Base-by-base conservation (phyloP, 2,329 filamentous ascomycete species). In the Helotiales sp. region DNA sequence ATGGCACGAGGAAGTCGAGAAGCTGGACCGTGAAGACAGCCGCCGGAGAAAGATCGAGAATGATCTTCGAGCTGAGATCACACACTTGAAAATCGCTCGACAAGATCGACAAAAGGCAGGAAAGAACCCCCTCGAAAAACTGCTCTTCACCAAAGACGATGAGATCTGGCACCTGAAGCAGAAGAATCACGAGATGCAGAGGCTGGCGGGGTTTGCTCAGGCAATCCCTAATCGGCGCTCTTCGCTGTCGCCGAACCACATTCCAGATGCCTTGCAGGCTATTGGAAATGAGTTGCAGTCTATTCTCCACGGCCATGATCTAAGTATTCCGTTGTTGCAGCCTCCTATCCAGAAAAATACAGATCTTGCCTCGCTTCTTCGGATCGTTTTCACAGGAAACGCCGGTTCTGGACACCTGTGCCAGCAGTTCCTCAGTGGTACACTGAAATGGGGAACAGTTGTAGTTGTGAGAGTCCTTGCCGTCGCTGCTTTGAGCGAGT, bases 401-500 rank as follows among this genome's bases (percentile, higher is more conserved):
- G 3, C 6, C 15, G 49, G 15, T 30, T 13, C 49, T 3, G 49
- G 24, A 13, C 26, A 1, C 13, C 13, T n/a, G 15, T 15, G 6
- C 15, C 24, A 28, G 49, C 26, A 30, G 11, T 24, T 52, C 13
- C 13, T 6, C 5, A 61, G 15, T 4, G 32, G 40, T 26, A 11
- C 1, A 2, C 15, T 26, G 17, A 61, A 34, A 49, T 61, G 55
- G 30, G 49, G 40, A 5, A 1, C 58, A 13, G 37, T 63, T 15
- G 28, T 49, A 2, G 32, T 64, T n/a, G n/a, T 70, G 22, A 55
- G 64, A 61, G 22, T 22, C 20, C 49, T 70, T 20, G 43, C 61
- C 0, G 8, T 67, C 1, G 64, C 64, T 30, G 69, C 69, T 3
- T n/a, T 70, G 6, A 54, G 45, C 30, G 43, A 70, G 8, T 71